phyloP scores from a whole-genome alignment of 305 asterid species.

The Fraxinus ornus region DNA sequence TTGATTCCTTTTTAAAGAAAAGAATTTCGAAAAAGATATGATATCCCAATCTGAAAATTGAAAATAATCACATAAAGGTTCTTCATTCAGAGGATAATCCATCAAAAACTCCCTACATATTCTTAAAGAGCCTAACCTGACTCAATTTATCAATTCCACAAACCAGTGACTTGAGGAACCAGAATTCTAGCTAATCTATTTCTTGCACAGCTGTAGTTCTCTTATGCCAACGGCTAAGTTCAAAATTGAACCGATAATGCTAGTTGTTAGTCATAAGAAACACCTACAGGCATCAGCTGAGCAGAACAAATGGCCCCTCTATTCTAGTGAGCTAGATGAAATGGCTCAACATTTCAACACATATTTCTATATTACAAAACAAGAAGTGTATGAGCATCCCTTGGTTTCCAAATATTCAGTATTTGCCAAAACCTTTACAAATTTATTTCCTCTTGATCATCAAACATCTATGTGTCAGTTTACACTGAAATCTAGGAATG shows the following conservation, averaged over 20 bases:
- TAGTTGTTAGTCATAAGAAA: not conserved
- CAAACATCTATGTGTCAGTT: not conserved
- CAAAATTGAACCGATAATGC: not conserved
- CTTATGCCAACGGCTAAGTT: not conserved
- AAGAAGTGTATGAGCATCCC: not conserved
- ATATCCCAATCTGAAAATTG: not conserved
- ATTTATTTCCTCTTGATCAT: slow-evolving; percentile 8
- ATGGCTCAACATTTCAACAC: not conserved
- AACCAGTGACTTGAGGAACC: slow-evolving; percentile 10
- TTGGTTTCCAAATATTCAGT: slow-evolving; percentile 15
- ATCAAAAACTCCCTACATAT: not conserved
- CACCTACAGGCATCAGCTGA: slow-evolving; percentile 5
- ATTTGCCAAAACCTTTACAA: slow-evolving; percentile 1
- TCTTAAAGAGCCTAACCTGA: slow-evolving; percentile 15
- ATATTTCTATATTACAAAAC: not conserved
- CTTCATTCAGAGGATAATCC: slow-evolving; percentile 3
- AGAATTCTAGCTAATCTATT: slow-evolving; percentile 8
- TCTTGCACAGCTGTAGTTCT: slow-evolving; percentile 10
- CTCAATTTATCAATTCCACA: not conserved
- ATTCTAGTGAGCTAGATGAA: slow-evolving; percentile 10
- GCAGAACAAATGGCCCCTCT: slow-evolving; percentile 2
- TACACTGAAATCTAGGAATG: slow-evolving; percentile 7
- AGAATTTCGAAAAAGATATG: not conserved
- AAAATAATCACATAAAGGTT: not conserved
- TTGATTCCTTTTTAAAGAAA: not conserved